Conservation (phyloP, 2,329 filamentous ascomycete genomes). For the Didymella pinodella region DNA sequence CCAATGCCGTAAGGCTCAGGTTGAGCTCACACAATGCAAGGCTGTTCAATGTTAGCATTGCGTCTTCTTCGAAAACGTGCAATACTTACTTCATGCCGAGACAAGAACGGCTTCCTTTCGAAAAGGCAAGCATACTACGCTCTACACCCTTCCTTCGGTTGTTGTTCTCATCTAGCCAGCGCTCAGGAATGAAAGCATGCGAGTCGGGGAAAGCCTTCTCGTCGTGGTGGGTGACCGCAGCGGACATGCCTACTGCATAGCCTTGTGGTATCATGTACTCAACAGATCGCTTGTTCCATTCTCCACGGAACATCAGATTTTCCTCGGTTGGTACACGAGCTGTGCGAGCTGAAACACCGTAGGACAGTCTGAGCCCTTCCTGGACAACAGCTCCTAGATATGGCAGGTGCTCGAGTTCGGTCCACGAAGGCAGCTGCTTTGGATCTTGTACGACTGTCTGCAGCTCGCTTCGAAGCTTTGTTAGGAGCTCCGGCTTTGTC, state of each 20-base stretch:
- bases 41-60: slow-evolving; percentile 22
- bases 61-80: neutral
- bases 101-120: slow-evolving; percentile 43
- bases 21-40: slow-evolving; percentile 37
- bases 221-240: slow-evolving; percentile 36
- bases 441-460: slow-evolving; percentile 27
- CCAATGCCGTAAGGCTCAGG: slow-evolving; percentile 31
- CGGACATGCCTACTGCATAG: slow-evolving; percentile 39
- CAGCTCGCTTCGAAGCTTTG: slow-evolving; percentile 38
- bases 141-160: slow-evolving; percentile 37
- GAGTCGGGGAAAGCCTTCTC: slow-evolving; percentile 38
- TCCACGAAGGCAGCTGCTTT: slow-evolving; percentile 27
- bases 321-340: slow-evolving; percentile 37
- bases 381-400: slow-evolving; percentile 45
- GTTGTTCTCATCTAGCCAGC: slow-evolving; percentile 42
- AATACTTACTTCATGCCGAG: slow-evolving; percentile 46
- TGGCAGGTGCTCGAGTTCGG: slow-evolving; percentile 37
- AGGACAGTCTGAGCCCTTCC: slow-evolving; percentile 43
- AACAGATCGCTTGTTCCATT: slow-evolving; percentile 35
- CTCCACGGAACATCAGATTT: slow-evolving; percentile 34
- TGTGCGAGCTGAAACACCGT: slow-evolving; percentile 38
- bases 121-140: slow-evolving; percentile 41
- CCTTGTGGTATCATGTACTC: slow-evolving; percentile 34
- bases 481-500: slow-evolving; percentile 33
- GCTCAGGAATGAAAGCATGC: slow-evolving; percentile 38